phyloP scores from a whole-genome alignment of 1,284 basidiomycete species.

The Ganoderma multipileum region DNA sequence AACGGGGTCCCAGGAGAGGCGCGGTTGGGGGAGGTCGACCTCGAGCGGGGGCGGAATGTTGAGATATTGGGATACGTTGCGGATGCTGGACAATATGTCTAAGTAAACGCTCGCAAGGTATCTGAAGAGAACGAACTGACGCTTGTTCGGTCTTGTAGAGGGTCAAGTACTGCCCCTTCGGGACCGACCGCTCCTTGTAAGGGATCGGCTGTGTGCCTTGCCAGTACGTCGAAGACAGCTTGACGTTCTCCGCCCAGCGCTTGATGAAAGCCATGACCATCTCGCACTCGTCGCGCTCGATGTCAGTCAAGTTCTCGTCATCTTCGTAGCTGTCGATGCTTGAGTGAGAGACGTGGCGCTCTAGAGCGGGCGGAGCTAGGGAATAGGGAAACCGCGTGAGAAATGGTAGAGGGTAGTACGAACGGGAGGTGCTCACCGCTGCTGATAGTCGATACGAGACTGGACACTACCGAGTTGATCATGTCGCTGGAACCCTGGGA shows the following conservation, averaged over 20 bases:
- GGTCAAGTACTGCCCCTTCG: constrained; percentile 5
- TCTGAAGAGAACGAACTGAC: not conserved
- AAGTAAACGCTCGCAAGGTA: not conserved
- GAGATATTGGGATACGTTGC: constrained; percentile 2
- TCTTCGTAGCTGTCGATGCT: not conserved
- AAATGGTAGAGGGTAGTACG: not conserved
- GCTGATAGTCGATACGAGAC: constrained; percentile 13
- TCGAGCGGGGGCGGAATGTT: constrained; percentile 16
- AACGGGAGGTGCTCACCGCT: constrained; percentile 1
- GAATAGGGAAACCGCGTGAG: not conserved
- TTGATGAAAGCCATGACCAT: constrained; percentile 16
- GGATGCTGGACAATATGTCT: constrained; percentile 1
- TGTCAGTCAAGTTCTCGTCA: not conserved
- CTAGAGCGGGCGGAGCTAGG: constrained; percentile 12
- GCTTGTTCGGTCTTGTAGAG: constrained; percentile 18
- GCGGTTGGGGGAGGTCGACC: constrained; percentile 11
- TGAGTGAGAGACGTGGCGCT: constrained; percentile 10
- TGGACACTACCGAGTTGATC: not conserved
- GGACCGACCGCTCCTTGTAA: constrained; percentile 6
- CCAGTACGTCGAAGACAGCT: constrained; percentile 17
- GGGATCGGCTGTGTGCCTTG: constrained; percentile 14
- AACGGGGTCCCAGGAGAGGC: constrained; percentile 3
- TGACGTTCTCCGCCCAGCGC: constrained; percentile 14
- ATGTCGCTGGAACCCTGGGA: not conserved
- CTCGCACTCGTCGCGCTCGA: constrained; percentile 8